phyloP scores from a whole-genome alignment of 108 stramenopile genomes.

The Chaetoceros tenuissimus region DNA sequence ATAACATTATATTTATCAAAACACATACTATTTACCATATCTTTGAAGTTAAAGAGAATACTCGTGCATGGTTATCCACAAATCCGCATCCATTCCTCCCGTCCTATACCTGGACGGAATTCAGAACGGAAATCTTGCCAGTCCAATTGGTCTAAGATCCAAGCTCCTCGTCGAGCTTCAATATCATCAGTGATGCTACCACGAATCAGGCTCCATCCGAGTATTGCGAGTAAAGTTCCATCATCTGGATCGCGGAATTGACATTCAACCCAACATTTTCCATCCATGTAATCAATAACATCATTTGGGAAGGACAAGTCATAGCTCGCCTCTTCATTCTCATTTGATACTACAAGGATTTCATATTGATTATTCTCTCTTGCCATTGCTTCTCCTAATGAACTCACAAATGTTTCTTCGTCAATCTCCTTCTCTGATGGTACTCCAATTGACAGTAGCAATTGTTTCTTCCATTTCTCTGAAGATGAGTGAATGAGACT shows the following conservation, averaged over 20 bases:
- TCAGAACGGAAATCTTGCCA: slow-evolving; percentile 78
- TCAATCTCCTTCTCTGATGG: slow-evolving; percentile 17
- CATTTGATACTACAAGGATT: slow-evolving; percentile 44
- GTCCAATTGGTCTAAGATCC: slow-evolving; percentile 62
- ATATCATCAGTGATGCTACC: background rate
- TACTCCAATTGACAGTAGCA: slow-evolving; percentile 41
- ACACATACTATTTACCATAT: too few species aligned
- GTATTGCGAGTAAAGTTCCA: slow-evolving; percentile 38
- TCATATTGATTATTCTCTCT: slow-evolving; percentile 60
- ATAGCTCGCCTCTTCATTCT: slow-evolving; percentile 11
- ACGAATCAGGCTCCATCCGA: slow-evolving; percentile 49
- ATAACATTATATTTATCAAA: too few species aligned
- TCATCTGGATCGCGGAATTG: slow-evolving; percentile 29
- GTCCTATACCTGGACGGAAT: slow-evolving; percentile 66
- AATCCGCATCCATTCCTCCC: slow-evolving; percentile 59
- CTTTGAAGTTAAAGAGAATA: too few species aligned
- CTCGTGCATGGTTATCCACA: background rate
- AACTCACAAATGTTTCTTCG: slow-evolving; percentile 17
- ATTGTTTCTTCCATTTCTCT: slow-evolving; percentile 23
- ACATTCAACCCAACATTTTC: slow-evolving; percentile 61
- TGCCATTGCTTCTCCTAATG: slow-evolving; percentile 35
- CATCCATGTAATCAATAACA: slow-evolving; percentile 52
- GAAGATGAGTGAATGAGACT: slow-evolving; percentile 24
- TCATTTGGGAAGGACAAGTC: slow-evolving; percentile 41
- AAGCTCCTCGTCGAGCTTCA: slow-evolving; percentile 32